Conservation (phyloP, 2,329 filamentous ascomycete genomes). For the Diaporthe longicolla region DNA sequence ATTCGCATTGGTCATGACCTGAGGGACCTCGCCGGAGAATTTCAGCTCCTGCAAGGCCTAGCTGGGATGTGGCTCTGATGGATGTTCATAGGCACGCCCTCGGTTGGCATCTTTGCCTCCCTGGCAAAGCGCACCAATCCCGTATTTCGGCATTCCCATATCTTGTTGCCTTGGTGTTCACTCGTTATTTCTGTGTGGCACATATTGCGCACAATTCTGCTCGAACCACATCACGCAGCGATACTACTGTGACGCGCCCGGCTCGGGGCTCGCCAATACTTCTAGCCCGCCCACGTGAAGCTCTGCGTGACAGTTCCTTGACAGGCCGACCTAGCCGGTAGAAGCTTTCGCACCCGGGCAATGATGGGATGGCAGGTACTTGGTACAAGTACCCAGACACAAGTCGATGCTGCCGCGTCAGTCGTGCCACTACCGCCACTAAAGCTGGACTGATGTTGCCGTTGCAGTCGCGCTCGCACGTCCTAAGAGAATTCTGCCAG, state of each 20-base stretch:
- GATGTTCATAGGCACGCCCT: constrained; percentile 7
- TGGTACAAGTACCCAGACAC: constrained; percentile 5
- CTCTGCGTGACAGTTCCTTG: constrained; percentile 26
- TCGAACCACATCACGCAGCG: constrained; percentile 13
- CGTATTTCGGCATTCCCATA: background rate
- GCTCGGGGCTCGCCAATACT: constrained; percentile 6
- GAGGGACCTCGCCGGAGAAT: constrained; percentile 2
- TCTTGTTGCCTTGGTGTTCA: background rate
- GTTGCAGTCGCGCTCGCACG: constrained; percentile 33
- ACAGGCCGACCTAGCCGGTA: constrained; percentile 30
- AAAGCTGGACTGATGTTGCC: constrained; percentile 20
- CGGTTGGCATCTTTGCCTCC: background rate
- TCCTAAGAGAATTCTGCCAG: constrained; percentile 24
- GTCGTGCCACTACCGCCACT: constrained; percentile 7
- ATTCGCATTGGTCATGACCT: background rate
- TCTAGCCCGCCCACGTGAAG: constrained; percentile 27
- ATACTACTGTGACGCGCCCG: constrained; percentile 31
- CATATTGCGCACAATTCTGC: constrained; percentile 14
- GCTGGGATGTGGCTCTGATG: background rate
- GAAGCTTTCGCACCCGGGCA: constrained; percentile 28
- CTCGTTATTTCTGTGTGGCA: background rate
- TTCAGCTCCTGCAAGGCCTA: constrained; percentile 1
- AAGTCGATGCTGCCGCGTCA: constrained; percentile 17
- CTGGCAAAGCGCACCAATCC: background rate
- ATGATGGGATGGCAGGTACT: constrained; percentile 33